phyloP scores from a whole-genome alignment of 2,329 filamentous ascomycete genomes.

The Neopestalotiopsis rosae region DNA sequence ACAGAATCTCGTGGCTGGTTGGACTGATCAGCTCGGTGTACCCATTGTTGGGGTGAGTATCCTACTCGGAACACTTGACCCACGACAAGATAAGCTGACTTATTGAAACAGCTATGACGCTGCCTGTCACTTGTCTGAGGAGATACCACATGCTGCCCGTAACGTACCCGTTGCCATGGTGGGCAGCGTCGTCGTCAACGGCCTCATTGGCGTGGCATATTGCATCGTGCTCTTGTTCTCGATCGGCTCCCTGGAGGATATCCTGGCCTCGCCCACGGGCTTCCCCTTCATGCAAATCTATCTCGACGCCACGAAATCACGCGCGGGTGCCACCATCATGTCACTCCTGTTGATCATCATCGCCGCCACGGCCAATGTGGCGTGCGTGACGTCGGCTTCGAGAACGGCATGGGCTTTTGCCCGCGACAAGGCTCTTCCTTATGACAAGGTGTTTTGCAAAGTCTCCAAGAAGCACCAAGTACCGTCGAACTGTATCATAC shows the following conservation, averaged over 20 bases:
- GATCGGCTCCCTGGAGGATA: slow-evolving; percentile 42
- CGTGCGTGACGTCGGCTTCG: slow-evolving; percentile 41
- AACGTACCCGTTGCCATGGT: slow-evolving; percentile 42
- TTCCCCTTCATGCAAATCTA: slow-evolving; percentile 50
- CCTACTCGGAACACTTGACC: not conserved
- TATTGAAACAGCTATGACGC: slow-evolving; percentile 34
- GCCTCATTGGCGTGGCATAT: slow-evolving; percentile 49
- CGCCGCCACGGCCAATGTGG: slow-evolving; percentile 35
- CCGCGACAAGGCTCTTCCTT: slow-evolving; percentile 41
- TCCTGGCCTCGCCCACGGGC: slow-evolving; percentile 46
- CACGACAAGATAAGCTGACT: not conserved
- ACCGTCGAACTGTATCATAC: slow-evolving; percentile 35
- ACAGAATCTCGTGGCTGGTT: slow-evolving; percentile 40
- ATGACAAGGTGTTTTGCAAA: slow-evolving; percentile 41
- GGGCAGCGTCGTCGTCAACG: slow-evolving; percentile 45
- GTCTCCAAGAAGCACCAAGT: slow-evolving; percentile 39
- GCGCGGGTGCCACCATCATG: slow-evolving; percentile 32
- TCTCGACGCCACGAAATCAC: slow-evolving; percentile 33
- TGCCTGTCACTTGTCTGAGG: slow-evolving; percentile 39
- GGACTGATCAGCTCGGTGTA: slow-evolving; percentile 38
- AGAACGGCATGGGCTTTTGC: slow-evolving; percentile 46
- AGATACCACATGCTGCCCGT: slow-evolving; percentile 37
- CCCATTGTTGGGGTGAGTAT: slow-evolving; percentile 38
- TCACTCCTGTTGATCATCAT: slow-evolving; percentile 33
- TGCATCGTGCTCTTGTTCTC: slow-evolving; percentile 48